phyloP scores from a whole-genome alignment of 192 early-diverging fungal species.

The Spinellus fusiger region DNA sequence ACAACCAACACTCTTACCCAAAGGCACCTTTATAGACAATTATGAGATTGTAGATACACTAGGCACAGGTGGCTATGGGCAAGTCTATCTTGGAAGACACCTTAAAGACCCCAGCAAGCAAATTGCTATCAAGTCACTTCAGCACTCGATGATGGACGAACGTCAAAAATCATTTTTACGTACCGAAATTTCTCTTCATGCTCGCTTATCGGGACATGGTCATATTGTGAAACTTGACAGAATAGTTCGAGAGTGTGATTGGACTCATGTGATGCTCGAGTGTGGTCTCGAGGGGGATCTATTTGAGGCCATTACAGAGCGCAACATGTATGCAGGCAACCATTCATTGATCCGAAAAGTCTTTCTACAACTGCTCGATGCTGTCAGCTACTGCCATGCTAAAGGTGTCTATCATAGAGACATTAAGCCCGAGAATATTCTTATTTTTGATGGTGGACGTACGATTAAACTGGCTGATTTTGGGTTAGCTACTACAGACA shows the following conservation, averaged over 20 bases:
- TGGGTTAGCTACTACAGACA: conserved; percentile 82
- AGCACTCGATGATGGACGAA: conserved; percentile 51
- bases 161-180: conserved; percentile 62
- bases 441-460: conserved; percentile 50
- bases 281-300: conserved; percentile 89
- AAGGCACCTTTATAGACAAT: conserved; percentile 32
- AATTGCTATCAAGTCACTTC: conserved; percentile 71
- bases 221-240: conserved; percentile 62
- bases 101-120: conserved; percentile 42
- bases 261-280: conserved; percentile 67
- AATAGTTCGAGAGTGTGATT: conserved; percentile 60
- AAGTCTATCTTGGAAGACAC: conserved; percentile 63
- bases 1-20: not conserved
- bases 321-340: conserved; percentile 64
- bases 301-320: conserved; percentile 87
- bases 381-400: conserved; percentile 69
- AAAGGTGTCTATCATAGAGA: conserved; percentile 86
- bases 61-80: conserved; percentile 69
- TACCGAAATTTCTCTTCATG: conserved; percentile 60
- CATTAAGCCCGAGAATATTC: conserved; percentile 80
- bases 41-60: conserved; percentile 46
- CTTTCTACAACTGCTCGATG: conserved; percentile 80
- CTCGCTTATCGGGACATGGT: conserved; percentile 58
- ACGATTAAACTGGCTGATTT: conserved; percentile 87
- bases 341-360: conserved; percentile 75